Conservation (phyloP, 108 stramenopile species). For the Nannochloropsis gaditana region DNA sequence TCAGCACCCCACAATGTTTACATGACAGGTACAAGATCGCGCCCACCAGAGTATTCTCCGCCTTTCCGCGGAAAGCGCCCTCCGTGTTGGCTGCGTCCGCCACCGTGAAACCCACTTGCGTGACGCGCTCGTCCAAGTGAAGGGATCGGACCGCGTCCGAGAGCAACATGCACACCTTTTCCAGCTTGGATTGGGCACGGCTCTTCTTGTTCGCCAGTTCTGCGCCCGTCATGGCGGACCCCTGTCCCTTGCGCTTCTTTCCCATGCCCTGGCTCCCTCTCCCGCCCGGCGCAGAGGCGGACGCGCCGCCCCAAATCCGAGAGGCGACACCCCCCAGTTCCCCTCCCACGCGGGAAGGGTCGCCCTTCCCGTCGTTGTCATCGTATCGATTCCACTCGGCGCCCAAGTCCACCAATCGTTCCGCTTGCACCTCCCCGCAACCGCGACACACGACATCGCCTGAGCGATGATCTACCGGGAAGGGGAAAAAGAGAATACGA, state of each 20-base stretch:
- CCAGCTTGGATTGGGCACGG: background rate
- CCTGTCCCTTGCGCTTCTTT: background rate
- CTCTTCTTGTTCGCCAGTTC: slow-evolving; percentile 15
- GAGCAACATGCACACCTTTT: background rate
- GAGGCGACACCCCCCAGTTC: slow-evolving; percentile 15
- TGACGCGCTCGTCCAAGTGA: background rate
- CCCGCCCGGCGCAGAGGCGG: background rate
- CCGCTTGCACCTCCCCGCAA: background rate
- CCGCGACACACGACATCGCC: slow-evolving; percentile 10
- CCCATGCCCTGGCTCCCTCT: background rate
- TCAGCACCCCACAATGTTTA: slow-evolving; percentile 12
- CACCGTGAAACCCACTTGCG: background rate
- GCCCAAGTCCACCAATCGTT: background rate
- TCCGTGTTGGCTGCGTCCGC: background rate
- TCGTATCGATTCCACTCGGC: background rate
- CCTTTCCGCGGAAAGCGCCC: background rate
- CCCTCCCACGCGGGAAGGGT: background rate
- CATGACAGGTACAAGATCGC: background rate
- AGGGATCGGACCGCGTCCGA: background rate
- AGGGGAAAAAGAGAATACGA: background rate
- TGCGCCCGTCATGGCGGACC: background rate
- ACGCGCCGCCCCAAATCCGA: background rate
- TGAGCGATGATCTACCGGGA: background rate
- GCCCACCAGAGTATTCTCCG: background rate
- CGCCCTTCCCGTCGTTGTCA: background rate